These are phyloP conservation scores for Trebouxia gelatinosa DNA, from an alignment of 163 green algal species.

Conservation along the genomic window DNA sequence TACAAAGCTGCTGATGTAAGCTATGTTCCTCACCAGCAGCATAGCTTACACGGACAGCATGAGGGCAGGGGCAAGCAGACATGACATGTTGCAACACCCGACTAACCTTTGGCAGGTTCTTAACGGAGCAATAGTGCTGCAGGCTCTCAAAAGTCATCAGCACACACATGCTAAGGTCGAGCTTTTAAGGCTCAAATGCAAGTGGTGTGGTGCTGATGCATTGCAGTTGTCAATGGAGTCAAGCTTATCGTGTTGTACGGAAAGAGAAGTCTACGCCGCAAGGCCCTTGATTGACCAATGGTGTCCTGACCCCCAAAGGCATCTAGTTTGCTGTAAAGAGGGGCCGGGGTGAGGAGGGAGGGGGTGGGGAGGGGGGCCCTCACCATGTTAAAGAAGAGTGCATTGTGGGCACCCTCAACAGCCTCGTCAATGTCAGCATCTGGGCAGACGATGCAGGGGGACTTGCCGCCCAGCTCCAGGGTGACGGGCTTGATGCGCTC, in stretches of 20 bases:
- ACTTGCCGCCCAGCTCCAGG: constrained; percentile 60
- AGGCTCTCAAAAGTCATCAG: too few relatives aligned
- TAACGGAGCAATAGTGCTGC: too few relatives aligned
- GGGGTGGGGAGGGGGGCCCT: too few relatives aligned
- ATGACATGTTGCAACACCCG: too few relatives aligned
- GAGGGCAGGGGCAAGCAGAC: too few relatives aligned
- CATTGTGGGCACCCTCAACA: constrained; percentile 15
- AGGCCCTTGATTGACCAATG: not conserved
- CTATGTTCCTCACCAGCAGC: too few relatives aligned
- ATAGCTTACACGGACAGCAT: too few relatives aligned
- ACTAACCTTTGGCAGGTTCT: too few relatives aligned
- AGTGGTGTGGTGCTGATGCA: not conserved
- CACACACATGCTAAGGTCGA: too few relatives aligned
- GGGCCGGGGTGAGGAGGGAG: not conserved
- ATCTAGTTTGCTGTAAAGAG: not conserved
- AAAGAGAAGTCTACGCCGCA: not conserved
- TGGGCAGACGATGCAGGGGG: constrained; percentile 42
- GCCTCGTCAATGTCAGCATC: constrained; percentile 50
- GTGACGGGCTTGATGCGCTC: constrained; percentile 39
- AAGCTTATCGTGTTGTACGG: not conserved
- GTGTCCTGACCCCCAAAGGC: not conserved
- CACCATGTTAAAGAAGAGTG: constrained; percentile 38
- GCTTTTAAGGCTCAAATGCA: too few relatives aligned
- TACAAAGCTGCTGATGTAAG: not conserved
- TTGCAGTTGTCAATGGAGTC: not conserved